phyloP scores from a whole-genome alignment of 2,329 filamentous ascomycete species.

The Epichloe glyceriae region DNA sequence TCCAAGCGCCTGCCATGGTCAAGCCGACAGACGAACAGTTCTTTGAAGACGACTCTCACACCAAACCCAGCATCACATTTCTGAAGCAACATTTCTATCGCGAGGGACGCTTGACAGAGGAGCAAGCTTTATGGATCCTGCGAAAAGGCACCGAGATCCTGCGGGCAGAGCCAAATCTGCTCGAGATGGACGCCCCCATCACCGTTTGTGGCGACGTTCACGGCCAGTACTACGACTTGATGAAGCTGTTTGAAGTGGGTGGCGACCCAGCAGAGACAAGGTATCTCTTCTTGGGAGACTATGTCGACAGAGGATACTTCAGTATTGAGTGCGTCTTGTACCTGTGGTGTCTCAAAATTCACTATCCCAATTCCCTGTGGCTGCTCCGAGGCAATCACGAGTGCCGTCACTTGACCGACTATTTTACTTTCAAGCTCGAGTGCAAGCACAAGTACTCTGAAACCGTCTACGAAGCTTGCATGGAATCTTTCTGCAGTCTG shows the following conservation, averaged over 20 bases:
- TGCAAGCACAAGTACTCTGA: constrained; percentile 99
- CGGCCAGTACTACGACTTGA: constrained; percentile 97
- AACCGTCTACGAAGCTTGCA: constrained; percentile 89
- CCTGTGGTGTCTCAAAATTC: constrained; percentile 96
- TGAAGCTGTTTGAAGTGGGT: constrained; percentile 98
- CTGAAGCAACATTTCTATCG: constrained; percentile 98
- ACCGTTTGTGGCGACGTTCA: constrained; percentile 98
- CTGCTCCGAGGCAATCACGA: constrained; percentile 95
- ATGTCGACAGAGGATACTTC: constrained; percentile 96
- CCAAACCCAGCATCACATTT: constrained; percentile 85
- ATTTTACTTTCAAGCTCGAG: constrained; percentile 99
- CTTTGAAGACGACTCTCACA: constrained; percentile 71
- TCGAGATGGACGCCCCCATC: constrained; percentile 99
- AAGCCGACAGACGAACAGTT: constrained; percentile 91
- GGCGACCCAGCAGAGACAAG: constrained; percentile 92
- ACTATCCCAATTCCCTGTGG: constrained; percentile 97
- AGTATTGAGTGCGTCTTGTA: constrained; percentile 99
- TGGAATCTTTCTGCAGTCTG: constrained; percentile 92
- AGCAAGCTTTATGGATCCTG: constrained; percentile 95
- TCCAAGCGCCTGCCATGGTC: constrained; percentile 90
- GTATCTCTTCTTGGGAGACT: constrained; percentile 95
- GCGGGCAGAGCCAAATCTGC: constrained; percentile 79
- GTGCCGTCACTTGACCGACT: constrained; percentile 96
- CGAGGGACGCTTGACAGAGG: constrained; percentile 90
- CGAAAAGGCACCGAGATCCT: constrained; percentile 76